A percentile compares a stretch with the other conserved stretches of the same genome.
phyloP scores from a whole-genome alignment of 345 rosid species.

The Murraya koenigii region DNA sequence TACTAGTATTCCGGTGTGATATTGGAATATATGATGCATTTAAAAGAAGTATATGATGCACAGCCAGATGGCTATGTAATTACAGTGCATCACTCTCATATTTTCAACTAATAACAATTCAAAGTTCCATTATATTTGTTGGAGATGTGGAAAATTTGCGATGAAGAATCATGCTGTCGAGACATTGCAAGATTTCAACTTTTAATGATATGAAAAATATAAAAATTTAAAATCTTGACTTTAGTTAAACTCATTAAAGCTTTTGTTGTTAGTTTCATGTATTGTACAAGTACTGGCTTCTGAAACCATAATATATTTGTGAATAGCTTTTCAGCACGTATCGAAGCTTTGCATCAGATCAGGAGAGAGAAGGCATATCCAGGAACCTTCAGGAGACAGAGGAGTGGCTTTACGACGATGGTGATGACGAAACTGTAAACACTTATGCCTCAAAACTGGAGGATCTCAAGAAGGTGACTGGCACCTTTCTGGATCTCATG shows the following conservation, averaged over 20 bases:
- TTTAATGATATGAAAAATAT: not conserved
- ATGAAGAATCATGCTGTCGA: not conserved
- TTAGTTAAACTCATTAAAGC: not conserved
- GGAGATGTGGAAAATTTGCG: not conserved
- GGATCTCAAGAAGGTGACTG: slow-evolving; percentile 43
- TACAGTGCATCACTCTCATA: not conserved
- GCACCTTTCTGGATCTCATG: not conserved
- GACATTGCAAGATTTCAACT: not conserved
- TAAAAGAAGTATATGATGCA: not conserved
- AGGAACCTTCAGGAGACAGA: slow-evolving; percentile 53
- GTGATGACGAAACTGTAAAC: slow-evolving; percentile 55
- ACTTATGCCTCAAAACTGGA: slow-evolving; percentile 41
- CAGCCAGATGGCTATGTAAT: not conserved
- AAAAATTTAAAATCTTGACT: not conserved
- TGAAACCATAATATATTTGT: slow-evolving; percentile 4
- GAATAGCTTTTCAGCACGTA: slow-evolving; percentile 50
- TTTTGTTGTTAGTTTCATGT: not conserved
- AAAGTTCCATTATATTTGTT: not conserved
- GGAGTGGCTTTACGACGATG: slow-evolving; percentile 66
- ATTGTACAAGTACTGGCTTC: not conserved
- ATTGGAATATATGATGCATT: not conserved
- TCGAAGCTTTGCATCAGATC: slow-evolving; percentile 47
- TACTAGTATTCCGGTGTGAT: not conserved
- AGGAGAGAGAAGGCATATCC: slow-evolving; percentile 52
- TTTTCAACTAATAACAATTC: not conserved